These are phyloP conservation scores for Neofusicoccum laricinum DNA, from an alignment of 2,329 filamentous ascomycete species.

Conservation along the genomic window DNA sequence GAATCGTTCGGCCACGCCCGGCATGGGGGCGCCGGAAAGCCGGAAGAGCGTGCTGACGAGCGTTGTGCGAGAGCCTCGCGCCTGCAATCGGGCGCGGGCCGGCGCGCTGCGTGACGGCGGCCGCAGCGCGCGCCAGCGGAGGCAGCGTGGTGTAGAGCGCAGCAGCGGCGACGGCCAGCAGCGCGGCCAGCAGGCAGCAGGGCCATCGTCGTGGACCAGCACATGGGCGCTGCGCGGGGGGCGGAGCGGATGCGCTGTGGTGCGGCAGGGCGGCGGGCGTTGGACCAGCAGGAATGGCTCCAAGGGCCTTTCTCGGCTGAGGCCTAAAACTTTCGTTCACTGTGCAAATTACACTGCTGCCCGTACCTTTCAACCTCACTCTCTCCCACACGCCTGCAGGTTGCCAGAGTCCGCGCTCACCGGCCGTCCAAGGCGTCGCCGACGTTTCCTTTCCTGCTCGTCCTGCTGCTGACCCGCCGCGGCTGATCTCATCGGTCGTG, in stretches of 20 bases:
- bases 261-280: neutral
- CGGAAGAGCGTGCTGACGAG: conserved; percentile 12
- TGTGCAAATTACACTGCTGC: conserved; percentile 14
- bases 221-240: neutral
- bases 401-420: conserved; percentile 6
- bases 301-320: neutral
- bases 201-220: neutral
- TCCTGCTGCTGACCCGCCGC: conserved; percentile 13
- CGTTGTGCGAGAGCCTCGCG: neutral
- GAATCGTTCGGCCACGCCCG: conserved; percentile 6
- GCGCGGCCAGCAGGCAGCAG: neutral
- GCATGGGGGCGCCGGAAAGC: conserved; percentile 11
- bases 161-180: no score
- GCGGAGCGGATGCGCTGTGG: conserved; percentile 9
- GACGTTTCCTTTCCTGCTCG: conserved; percentile 10
- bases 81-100: neutral
- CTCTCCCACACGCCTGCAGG: conserved; percentile 9
- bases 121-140: neutral
- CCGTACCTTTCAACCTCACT: conserved; percentile 12
- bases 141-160: neutral
- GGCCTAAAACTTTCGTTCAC: conserved; percentile 13
- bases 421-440: conserved; percentile 12
- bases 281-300: neutral
- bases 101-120: neutral
- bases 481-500: conserved; percentile 15